Percentiles rank a stretch among this genome's conserved stretches.
phyloP scores from a whole-genome alignment of 768 basidiomycete genomes.

The Suillus brevipes region DNA sequence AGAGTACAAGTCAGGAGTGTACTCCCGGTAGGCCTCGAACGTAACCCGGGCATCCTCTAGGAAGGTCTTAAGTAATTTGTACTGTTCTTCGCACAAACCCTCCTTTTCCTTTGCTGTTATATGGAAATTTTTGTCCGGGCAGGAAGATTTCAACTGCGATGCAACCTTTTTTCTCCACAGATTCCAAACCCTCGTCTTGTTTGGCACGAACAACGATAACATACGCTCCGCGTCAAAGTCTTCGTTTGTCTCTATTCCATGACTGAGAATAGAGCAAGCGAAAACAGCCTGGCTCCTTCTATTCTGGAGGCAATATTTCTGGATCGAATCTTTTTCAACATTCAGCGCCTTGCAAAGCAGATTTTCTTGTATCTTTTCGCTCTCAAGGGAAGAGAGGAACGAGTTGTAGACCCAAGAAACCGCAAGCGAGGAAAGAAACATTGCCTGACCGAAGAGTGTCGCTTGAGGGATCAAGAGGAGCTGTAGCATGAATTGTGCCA shows the following conservation, averaged over 20 bases:
- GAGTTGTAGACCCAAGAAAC: slow-evolving; percentile 39
- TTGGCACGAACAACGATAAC: slow-evolving; percentile 23
- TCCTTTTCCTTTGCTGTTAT: slow-evolving; percentile 12
- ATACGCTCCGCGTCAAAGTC: slow-evolving; percentile 13
- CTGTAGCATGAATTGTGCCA: slow-evolving; percentile 35
- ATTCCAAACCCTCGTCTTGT: slow-evolving; percentile 26
- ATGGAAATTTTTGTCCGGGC: slow-evolving; percentile 1
- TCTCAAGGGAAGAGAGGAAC: slow-evolving; percentile 39
- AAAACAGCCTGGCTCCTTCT: slow-evolving; percentile 27
- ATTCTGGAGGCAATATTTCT: slow-evolving; percentile 23
- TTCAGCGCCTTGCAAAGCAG: slow-evolving; percentile 20
- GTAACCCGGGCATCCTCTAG: slow-evolving; percentile 22
- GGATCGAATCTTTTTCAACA: slow-evolving; percentile 10
- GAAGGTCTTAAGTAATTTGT: slow-evolving; percentile 8
- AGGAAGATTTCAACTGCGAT: slow-evolving; percentile 16
- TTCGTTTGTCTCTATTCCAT: slow-evolving; percentile 19
- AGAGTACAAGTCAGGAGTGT: not conserved
- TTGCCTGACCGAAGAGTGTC: slow-evolving; percentile 34
- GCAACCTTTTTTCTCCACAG: slow-evolving; percentile 26
- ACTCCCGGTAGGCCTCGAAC: slow-evolving; percentile 15
- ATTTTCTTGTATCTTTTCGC: slow-evolving; percentile 27
- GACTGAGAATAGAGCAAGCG: slow-evolving; percentile 24
- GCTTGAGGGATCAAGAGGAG: slow-evolving; percentile 37
- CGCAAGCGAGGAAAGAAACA: slow-evolving; percentile 34
- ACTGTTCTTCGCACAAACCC: slow-evolving; percentile 13